phyloP scores from a whole-genome alignment of 1,284 basidiomycete genomes.

The Wallemia ichthyophaga region DNA sequence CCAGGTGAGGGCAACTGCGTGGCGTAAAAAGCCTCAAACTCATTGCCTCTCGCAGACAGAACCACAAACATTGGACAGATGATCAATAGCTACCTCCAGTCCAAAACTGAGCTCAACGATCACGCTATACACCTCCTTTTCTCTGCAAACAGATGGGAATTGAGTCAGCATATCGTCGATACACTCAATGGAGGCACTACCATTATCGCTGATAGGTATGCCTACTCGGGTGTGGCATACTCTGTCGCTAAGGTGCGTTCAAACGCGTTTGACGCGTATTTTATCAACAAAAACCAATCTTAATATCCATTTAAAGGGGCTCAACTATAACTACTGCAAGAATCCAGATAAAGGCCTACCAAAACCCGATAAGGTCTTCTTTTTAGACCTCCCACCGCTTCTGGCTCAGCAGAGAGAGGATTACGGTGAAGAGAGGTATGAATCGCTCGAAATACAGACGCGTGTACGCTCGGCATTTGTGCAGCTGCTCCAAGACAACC shows the following conservation, averaged over 20 bases:
- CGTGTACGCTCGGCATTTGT: conserved; percentile 12
- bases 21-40: neutral
- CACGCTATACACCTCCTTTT: conserved; percentile 78
- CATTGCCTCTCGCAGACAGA: conserved; percentile 28
- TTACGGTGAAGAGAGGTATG: conserved; percentile 53
- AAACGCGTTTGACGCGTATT: conserved; percentile 12
- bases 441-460: conserved; percentile 14
- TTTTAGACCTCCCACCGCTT: conserved; percentile 51
- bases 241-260: conserved; percentile 42
- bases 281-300: neutral
- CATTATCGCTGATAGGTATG: conserved; percentile 75
- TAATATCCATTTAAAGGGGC: conserved; percentile 15
- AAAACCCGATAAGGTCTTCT: conserved; percentile 59
- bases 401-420: conserved; percentile 43
- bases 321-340: conserved; percentile 43
- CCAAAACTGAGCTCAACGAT: conserved; percentile 24
- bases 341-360: conserved; percentile 61
- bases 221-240: conserved; percentile 88
- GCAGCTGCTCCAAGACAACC: conserved; percentile 1
- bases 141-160: conserved; percentile 90
- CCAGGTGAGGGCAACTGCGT: conserved; percentile 29
- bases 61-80: conserved; percentile 71
- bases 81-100: conserved; percentile 64
- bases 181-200: conserved; percentile 25
- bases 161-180: conserved; percentile 19